Conservation (phyloP, 1,284 basidiomycete genomes). For the Pseudozyma tsukubaensis region DNA sequence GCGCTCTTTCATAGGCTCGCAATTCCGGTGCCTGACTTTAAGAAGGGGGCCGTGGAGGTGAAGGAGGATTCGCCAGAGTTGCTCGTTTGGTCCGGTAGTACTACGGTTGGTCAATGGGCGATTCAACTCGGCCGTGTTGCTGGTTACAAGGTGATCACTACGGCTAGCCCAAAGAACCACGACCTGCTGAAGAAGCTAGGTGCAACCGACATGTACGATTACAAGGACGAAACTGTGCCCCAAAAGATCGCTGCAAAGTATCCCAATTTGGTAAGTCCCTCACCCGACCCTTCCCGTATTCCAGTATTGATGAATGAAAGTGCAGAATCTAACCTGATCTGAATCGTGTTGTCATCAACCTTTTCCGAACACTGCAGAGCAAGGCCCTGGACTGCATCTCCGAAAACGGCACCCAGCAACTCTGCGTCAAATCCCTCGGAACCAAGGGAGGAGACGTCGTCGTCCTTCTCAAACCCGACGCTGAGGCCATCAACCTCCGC, state of each 20-base stretch:
- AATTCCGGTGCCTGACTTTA: slow-evolving; percentile 34
- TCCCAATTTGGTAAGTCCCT: slow-evolving; percentile 47
- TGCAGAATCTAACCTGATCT: no score
- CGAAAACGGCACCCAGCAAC: slow-evolving; percentile 60
- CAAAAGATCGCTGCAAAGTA: slow-evolving; percentile 58
- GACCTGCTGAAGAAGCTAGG: slow-evolving; percentile 58
- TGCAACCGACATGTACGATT: slow-evolving; percentile 70
- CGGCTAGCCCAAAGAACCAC: slow-evolving; percentile 69
- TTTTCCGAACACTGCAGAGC: slow-evolving; percentile 19
- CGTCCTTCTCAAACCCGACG: slow-evolving; percentile 57
- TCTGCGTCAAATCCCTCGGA: slow-evolving; percentile 53
- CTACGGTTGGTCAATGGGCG: slow-evolving; percentile 72
- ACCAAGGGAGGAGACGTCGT: slow-evolving; percentile 51
- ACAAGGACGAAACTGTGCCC: slow-evolving; percentile 69
- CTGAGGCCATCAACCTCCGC: slow-evolving; percentile 54
- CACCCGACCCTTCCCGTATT: background rate
- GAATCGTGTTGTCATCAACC: no score
- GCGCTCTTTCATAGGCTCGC: slow-evolving; percentile 53
- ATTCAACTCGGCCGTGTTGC: slow-evolving; percentile 67
- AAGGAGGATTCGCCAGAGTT: slow-evolving; percentile 49
- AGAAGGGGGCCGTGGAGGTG: slow-evolving; percentile 34
- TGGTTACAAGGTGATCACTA: slow-evolving; percentile 72
- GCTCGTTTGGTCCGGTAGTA: slow-evolving; percentile 74
- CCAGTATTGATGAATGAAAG: no score
- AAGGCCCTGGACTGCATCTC: slow-evolving; percentile 64